Conservation (phyloP, 768 basidiomycete genomes). For the Exidia glandulosa region DNA sequence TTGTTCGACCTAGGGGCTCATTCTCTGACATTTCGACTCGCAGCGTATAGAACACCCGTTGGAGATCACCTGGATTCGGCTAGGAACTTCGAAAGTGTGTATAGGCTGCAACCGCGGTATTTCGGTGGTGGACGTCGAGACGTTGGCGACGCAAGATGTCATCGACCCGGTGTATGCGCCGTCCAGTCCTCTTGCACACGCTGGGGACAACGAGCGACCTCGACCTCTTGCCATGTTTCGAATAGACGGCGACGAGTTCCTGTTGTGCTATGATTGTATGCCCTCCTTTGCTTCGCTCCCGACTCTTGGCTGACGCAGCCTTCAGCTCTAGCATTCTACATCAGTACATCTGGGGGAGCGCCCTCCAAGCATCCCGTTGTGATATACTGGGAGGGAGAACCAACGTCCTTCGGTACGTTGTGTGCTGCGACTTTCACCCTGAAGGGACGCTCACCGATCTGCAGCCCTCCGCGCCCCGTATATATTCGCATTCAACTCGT, state of each 20-base stretch:
- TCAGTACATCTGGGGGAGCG: not conserved
- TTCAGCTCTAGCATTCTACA: not conserved
- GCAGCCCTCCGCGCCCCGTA: not conserved
- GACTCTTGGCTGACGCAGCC: not conserved
- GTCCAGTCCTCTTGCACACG: not conserved
- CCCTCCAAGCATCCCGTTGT: not conserved
- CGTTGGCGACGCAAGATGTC: not conserved
- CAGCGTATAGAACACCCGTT: not conserved
- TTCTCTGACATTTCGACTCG: not conserved
- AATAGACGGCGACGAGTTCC: not conserved
- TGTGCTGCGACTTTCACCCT: not conserved
- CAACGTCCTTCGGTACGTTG: not conserved
- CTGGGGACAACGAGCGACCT: not conserved
- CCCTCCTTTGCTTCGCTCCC: not conserved
- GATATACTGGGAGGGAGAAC: not conserved
- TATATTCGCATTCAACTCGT: not conserved
- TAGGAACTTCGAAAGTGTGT: not conserved
- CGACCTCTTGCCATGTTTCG: not conserved
- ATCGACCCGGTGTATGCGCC: not conserved
- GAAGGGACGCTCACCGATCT: not conserved
- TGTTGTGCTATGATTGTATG: not conserved
- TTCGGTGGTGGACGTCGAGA: not conserved
- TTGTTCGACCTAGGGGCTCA: not conserved
- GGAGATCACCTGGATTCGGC: not conserved
- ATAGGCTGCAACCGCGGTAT: not conserved